Evolutionary conservation across 2,329 filamentous ascomycete species (phyloP), one percentile per base, ranked within the genome.

Genomic region (Achaetomium macrosporum): DNA sequence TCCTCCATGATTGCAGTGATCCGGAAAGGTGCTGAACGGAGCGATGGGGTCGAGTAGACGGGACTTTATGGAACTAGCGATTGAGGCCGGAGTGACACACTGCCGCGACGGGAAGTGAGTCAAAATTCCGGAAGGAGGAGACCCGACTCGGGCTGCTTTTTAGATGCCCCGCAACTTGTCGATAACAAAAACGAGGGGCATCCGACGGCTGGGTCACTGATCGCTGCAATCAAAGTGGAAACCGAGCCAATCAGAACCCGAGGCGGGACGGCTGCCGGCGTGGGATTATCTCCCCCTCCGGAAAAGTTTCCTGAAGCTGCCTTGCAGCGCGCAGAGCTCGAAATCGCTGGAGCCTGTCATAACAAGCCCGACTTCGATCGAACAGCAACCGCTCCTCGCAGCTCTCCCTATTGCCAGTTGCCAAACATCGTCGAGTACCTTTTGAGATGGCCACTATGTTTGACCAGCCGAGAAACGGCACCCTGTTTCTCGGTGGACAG

Each of bases 391-490:
- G 30, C 45, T 40, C 51, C 49, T 36, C 47, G 42, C 30, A 44
- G 29, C 40, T n/a, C 25, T 47, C 40, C 25, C 43, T 47, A 47
- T 47, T 41, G 31, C 43, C 46, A 8, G 15, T 33, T 9, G 17
- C 16, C 35, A 1, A 3, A 9, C 37, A 48, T 52, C 37, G 30
- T 45, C 44, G 45, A 56, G 43, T n/a, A 42, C 47, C 7, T 33
- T 16, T 47, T 11, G 33, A 52, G 46, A 99, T 99, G 93, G 85
- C 90, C 71, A 88, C 89, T 68, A 90, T 99, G 73, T 99, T 97
- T 68, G 90, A 96, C 76, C 88, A 93, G 75, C 87, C 90, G 68
- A 83, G 91, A 69, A 95, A 95, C 69, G 93, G 95, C 71, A 96
- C 90, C 66, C 81, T 99, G 65, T 99, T 99, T 77, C 82, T 99